Evolutionary conservation across 331 rosid species (phyloP).

Genomic region (Erythrophleum ivorense): DNA sequence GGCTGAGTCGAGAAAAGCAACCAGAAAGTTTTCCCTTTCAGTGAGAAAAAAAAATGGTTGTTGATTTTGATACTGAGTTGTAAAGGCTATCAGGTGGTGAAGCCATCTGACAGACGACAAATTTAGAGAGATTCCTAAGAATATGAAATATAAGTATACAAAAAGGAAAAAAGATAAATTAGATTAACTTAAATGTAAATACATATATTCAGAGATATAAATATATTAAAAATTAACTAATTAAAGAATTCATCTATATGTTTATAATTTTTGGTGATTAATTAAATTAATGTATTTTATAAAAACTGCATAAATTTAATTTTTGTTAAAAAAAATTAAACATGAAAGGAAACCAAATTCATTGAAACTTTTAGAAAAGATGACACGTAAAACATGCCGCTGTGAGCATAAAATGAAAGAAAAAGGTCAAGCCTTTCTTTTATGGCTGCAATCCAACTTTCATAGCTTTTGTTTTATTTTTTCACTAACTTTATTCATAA

Average conservation of each 20-base stretch:
- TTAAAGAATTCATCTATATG: background rate
- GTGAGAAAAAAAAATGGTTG: slow-evolving; percentile 51
- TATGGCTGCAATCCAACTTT: background rate
- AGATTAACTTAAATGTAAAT: no score
- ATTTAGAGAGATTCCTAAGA: background rate
- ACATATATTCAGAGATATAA: no score
- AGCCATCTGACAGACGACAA: slow-evolving; percentile 36
- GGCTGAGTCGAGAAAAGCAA: slow-evolving; percentile 50
- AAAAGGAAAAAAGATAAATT: no score
- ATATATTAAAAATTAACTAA: no score
- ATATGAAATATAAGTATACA: no score
- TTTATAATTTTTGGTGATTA: background rate
- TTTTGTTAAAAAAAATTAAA: background rate
- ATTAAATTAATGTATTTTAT: background rate
- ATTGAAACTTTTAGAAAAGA: background rate
- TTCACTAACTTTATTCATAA: background rate
- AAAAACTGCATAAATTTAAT: background rate
- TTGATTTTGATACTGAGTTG: slow-evolving; percentile 63
- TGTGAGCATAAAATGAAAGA: background rate
- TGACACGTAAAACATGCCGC: slow-evolving; percentile 38
- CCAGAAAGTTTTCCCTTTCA: slow-evolving; percentile 49
- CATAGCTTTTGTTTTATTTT: background rate
- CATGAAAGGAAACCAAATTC: background rate
- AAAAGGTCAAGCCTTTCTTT: background rate
- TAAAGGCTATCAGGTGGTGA: slow-evolving; percentile 52